Conservation (phyloP, 78 protist species). For the Chrysochromulina tobinii region DNA sequence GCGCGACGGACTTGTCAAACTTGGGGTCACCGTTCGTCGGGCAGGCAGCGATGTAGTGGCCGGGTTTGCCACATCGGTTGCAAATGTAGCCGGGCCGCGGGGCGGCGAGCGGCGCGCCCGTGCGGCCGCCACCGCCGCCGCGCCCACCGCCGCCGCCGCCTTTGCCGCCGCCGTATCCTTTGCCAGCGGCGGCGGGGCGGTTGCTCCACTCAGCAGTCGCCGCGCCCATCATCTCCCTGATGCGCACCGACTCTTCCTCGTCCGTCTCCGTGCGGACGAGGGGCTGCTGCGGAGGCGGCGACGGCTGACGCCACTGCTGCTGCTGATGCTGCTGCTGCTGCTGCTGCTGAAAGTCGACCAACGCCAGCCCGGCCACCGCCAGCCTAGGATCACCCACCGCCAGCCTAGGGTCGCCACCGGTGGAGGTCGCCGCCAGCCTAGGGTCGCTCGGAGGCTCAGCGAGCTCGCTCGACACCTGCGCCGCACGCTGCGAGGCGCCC, state of each 20-base stretch:
- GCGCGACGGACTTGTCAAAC: conserved; percentile 12
- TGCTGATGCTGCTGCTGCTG: no score
- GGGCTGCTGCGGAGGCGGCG: no score
- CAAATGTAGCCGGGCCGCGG: conserved; percentile 65
- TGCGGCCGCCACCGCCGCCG: not conserved
- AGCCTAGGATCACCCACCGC: no score
- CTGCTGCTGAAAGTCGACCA: no score
- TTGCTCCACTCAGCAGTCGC: not conserved
- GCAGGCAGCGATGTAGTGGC: conserved; percentile 71
- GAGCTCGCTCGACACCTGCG: no score
- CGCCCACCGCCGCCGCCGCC: not conserved
- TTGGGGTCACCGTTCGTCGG: conserved; percentile 71
- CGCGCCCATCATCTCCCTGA: not conserved
- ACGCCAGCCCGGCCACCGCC: no score
- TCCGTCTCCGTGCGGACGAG: no score
- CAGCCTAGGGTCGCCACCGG: no score
- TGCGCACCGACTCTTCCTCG: not conserved
- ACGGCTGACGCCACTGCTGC: no score
- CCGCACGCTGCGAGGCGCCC: no score
- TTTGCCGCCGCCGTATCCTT: not conserved
- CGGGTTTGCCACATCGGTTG: conserved; percentile 72
- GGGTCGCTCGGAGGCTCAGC: no score
- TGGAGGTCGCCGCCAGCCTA: no score
- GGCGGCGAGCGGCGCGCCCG: not conserved
- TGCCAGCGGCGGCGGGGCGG: not conserved